Conservation (phyloP, 2,329 filamentous ascomycete genomes). For the Chalara sp. region DNA sequence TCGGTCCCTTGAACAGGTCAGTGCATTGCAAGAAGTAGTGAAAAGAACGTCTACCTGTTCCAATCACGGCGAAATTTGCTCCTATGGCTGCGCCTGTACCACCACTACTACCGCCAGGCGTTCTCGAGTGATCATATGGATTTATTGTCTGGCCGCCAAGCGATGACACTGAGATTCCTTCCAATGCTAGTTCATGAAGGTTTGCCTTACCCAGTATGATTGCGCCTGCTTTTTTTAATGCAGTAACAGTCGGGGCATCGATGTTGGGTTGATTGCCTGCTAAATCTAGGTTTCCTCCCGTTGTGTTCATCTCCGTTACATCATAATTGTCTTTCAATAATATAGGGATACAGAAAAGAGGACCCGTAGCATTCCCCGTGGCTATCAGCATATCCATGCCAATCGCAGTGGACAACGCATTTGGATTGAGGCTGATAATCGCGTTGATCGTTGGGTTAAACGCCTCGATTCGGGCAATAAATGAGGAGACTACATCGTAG, state of each 20-base stretch:
- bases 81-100: constrained; percentile 51
- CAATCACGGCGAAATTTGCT: constrained; percentile 48
- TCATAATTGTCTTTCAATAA: constrained; percentile 54
- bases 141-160: constrained; percentile 60
- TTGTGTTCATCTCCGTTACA: constrained; percentile 42
- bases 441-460: constrained; percentile 52
- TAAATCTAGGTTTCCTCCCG: constrained; percentile 45
- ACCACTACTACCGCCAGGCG: constrained; percentile 57
- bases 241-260: constrained; percentile 39
- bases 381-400: constrained; percentile 39
- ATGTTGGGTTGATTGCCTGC: constrained; percentile 36
- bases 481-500: constrained; percentile 4
- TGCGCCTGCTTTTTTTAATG: constrained; percentile 64
- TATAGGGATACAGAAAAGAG: constrained; percentile 54
- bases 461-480: constrained; percentile 46
- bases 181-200: constrained; percentile 76
- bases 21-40: background rate
- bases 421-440: constrained; percentile 26
- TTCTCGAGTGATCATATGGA: constrained; percentile 59
- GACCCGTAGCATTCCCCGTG: constrained; percentile 40
- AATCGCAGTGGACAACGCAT: constrained; percentile 41
- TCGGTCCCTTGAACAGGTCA: constrained; percentile 34
- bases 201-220: constrained; percentile 71
- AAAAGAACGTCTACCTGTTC: constrained; percentile 34
- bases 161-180: constrained; percentile 56